Base-by-base conservation (phyloP, 495 filamentous ascomycete species). In the Trichodelitschia bisporula region DNA sequence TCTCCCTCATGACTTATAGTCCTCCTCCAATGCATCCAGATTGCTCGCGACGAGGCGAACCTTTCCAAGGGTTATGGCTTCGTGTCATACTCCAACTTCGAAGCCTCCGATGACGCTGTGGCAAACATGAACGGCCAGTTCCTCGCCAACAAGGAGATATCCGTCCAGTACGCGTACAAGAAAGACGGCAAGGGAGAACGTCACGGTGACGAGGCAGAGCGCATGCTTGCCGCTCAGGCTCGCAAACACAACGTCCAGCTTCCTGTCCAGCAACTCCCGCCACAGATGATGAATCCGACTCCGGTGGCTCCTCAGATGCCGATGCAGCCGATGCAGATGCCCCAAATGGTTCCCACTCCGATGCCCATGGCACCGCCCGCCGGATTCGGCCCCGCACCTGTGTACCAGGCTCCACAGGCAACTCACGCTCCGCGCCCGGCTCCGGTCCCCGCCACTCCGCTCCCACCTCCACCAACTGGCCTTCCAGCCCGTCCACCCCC, bases 121-220 rank as follows among this genome's bases (percentile, higher is more conserved):
- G 58, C 66, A 30, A 78, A 79, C 43, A 92, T 97, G 83, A 77
- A 93, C 47, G 79, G 80, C 31, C 84, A 95, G 50, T 92, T 80
- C 51, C 63, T 97, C 29, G 86, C 89, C 67, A 92, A 91, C 56
- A 91, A 92, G 52, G 71, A 86, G 43, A 69, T 91, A 40, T 76
- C 72, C 2, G 89, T 95, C 25, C 84, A 97, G 48, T 97, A 97
- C 50, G 86, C 86, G 24, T 97, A 91, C 60, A 97, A 97, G 62
- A 95, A 95, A 51, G 89, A 97, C 44, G 86, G 89, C 26, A 91
- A 92, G 53, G 83, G 84, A 36, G 86, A 95, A 55, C 63, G 89
- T 17, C 86, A 97, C 47, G 86, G 86, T 35, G 86, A 97, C 43
- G 60, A 83, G 44, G 86, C 89, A 19, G 86, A 97, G 53, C 64